A percentile compares a stretch with the other conserved stretches of the same genome.
These are phyloP conservation scores for Cladosporium sp. DNA, from an alignment of 2,329 filamentous ascomycete species.

Conservation along the genomic window DNA sequence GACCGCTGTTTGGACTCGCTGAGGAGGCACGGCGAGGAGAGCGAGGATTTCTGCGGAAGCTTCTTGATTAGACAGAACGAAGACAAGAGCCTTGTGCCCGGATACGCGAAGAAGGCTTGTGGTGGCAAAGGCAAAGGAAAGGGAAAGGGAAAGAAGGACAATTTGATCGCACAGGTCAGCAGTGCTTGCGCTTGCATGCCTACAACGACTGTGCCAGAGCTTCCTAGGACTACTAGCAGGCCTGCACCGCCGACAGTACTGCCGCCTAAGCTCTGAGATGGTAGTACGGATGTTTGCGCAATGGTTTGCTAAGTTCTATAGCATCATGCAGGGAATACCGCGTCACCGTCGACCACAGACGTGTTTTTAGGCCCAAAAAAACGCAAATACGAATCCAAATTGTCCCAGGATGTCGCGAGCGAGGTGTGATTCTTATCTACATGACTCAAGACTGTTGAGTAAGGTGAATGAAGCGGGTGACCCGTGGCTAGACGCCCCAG, in stretches of 20 bases:
- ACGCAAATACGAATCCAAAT: too few species aligned
- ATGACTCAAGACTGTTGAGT: too few species aligned
- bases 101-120: conserved; percentile 18
- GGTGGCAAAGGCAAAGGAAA: conserved; percentile 12
- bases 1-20: conserved; percentile 15
- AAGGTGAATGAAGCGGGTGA: too few species aligned
- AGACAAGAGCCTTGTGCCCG: conserved; percentile 16
- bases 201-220: conserved; percentile 18
- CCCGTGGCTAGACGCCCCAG: too few species aligned
- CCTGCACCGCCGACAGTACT: conserved; percentile 17
- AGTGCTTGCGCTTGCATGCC: conserved; percentile 22
- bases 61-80: conserved; percentile 16
- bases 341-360: too few species aligned
- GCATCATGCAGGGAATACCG: too few species aligned
- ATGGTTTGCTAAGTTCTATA: too few species aligned
- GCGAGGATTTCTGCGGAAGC: conserved; percentile 18
- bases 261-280: conserved; percentile 5
- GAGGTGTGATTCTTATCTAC: too few species aligned
- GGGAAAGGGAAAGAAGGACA: conserved; percentile 8
- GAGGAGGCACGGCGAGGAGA: conserved; percentile 17
- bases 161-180: conserved; percentile 17
- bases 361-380: too few species aligned
- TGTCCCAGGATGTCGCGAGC: too few species aligned
- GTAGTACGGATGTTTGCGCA: too few species aligned
- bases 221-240: conserved; percentile 19